Conservation (phyloP, 1,284 basidiomycete species). For the Leccinum huronense region DNA sequence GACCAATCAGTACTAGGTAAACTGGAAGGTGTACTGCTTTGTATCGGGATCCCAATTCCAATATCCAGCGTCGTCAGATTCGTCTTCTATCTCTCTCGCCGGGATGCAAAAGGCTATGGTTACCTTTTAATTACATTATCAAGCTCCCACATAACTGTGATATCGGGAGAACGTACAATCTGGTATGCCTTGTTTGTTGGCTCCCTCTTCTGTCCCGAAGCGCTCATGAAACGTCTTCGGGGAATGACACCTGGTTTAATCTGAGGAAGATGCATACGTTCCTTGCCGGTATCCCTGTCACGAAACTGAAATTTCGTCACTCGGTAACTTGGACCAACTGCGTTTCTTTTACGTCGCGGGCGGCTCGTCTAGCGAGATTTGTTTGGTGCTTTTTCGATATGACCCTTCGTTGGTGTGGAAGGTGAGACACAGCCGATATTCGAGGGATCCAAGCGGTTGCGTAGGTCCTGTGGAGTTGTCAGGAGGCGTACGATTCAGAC, state of each 20-base stretch:
- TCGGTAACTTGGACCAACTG: conserved; percentile 91
- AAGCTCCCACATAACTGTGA: conserved; percentile 2
- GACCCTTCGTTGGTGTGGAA: conserved; percentile 99
- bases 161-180: conserved; percentile 63
- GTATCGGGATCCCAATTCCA: conserved; percentile 97
- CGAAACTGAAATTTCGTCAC: conserved; percentile 76
- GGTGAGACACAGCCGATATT: conserved; percentile 97
- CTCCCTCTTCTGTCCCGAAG: conserved; percentile 97
- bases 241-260: conserved; percentile 87
- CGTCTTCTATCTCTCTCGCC: conserved; percentile 94
- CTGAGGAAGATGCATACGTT: conserved; percentile 93
- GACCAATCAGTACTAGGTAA: conserved; percentile 44
- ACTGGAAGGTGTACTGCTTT: conserved; percentile 94
- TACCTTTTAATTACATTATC: conserved; percentile 55
- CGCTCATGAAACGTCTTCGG: conserved; percentile 93
- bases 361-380: conserved; percentile 94
- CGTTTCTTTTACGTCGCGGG: conserved; percentile 91
- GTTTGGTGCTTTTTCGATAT: conserved; percentile 99
- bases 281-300: conserved; percentile 74
- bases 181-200: conserved; percentile 95
- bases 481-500: conserved; percentile 5
- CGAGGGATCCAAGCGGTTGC: conserved; percentile 97
- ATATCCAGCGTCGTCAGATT: conserved; percentile 84
- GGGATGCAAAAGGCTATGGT: conserved; percentile 98
- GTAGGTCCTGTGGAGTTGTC: conserved; percentile 69